phyloP scores from a whole-genome alignment of 2,329 filamentous ascomycete species.

The Lasiodiplodia theobromae region DNA sequence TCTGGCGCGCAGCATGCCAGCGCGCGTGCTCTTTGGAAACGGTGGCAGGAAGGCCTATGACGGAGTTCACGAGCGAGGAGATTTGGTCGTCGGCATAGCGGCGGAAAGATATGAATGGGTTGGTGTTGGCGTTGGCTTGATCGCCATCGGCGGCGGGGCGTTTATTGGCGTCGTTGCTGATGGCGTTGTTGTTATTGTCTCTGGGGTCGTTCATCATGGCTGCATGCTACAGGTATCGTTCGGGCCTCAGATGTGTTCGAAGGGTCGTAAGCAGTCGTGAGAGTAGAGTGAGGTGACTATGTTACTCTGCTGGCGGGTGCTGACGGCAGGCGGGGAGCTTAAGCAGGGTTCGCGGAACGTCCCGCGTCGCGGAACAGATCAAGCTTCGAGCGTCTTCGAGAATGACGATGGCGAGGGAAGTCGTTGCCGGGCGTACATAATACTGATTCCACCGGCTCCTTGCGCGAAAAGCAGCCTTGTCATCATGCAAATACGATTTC shows the following conservation, averaged over 20 bases:
- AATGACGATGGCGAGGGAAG: background rate
- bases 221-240: background rate
- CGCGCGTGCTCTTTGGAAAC: slow-evolving; percentile 37
- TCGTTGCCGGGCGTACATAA: background rate
- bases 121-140: background rate
- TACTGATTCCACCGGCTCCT: background rate
- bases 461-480: background rate
- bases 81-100: slow-evolving; percentile 67
- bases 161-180: slow-evolving; percentile 42
- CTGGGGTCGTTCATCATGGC: slow-evolving; percentile 25
- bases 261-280: background rate
- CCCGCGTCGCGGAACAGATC: background rate
- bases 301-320: background rate
- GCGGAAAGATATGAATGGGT: slow-evolving; percentile 67
- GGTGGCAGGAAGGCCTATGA: slow-evolving; percentile 56
- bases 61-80: slow-evolving; percentile 59
- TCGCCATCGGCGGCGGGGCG: slow-evolving; percentile 2
- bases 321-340: slow-evolving; percentile 16
- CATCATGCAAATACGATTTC: background rate
- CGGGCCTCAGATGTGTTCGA: background rate
- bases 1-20: slow-evolving; percentile 29
- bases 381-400: slow-evolving; percentile 7
- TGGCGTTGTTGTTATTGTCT: slow-evolving; percentile 14
- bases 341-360: slow-evolving; percentile 6
- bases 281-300: slow-evolving; percentile 1